Base-by-base conservation (phyloP, 2,329 filamentous ascomycete genomes). In the Botrytis fabae region DNA sequence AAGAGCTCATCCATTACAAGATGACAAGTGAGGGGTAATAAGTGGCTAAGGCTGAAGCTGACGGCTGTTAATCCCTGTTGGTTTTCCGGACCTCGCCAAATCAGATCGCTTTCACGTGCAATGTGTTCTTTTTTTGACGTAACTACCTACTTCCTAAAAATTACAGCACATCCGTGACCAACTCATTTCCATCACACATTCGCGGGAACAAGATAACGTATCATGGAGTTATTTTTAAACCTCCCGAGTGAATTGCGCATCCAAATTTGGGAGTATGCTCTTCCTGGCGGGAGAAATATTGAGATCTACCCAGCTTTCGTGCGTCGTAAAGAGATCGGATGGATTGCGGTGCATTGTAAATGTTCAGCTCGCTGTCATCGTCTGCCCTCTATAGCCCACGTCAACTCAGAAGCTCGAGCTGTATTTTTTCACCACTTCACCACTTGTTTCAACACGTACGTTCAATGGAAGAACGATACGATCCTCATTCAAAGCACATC, bases 381-480 rank as follows among this genome's bases (percentile, higher is more conserved):
- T 32, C 14, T 69, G 8, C 65, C 65, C 25, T 69, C 46, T 18
- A 14, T 68, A 68, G 65, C 65, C 35, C 32, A 57, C 6, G 65
- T 28, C 48, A 69, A 42, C 32, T 28, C 32, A n/a, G 48, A 69
- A 57, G 46, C 46, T 22, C 16, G 48, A 20, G 38, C 16, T 51
- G 28, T 69, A 14, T 69, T 42, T 51, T 42, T 69, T 16, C 20
- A 18, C 40, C 65, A 42, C 35, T 69, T 69, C 10, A 42, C 65
- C 16, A 57, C 40, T 42, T 69, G 46, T n/a, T 69, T 69, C 65
- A 18, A 69, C 40, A 57, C 65, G 9, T 69, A 69, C 18, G 40
- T 57, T 22, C 46, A 57, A 69, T 57, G 46, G 65, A 40, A 42
- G 12, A 54, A 57, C 25, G 65, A 69, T 20, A 69, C 65, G 10